Percentiles rank a stretch among this genome's conserved stretches.
Evolutionary conservation across 345 rosid species (phyloP).

Genomic region (Salix viminalis): DNA sequence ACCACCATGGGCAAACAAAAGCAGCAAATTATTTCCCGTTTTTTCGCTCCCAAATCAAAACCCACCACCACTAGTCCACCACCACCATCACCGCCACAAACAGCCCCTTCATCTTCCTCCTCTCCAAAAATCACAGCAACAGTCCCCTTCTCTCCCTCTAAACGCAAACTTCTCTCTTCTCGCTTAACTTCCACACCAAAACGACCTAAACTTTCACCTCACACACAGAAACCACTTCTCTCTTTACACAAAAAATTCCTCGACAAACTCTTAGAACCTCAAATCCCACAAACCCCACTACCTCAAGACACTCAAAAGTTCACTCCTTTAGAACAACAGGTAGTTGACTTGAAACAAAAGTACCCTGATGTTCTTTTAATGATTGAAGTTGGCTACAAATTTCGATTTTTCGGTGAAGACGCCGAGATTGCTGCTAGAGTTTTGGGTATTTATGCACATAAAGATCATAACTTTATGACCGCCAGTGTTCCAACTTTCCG

Average conservation of each 20-base stretch:
- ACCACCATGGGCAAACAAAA: slow-evolving; percentile 64
- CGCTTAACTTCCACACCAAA: slow-evolving; percentile 44
- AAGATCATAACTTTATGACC: slow-evolving; percentile 74
- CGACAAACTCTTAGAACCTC: slow-evolving; percentile 38
- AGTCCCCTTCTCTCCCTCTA: slow-evolving; percentile 63
- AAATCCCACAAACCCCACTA: background rate
- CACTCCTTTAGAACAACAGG: slow-evolving; percentile 87
- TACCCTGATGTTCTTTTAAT: slow-evolving; percentile 76
- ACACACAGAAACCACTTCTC: slow-evolving; percentile 47
- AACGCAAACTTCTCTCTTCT: slow-evolving; percentile 65
- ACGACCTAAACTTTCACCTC: slow-evolving; percentile 50
- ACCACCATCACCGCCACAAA: slow-evolving; percentile 18
- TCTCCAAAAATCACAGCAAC: slow-evolving; percentile 53
- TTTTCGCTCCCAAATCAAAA: slow-evolving; percentile 76
- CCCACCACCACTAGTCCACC: slow-evolving; percentile 18
- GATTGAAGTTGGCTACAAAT: slow-evolving; percentile 94
- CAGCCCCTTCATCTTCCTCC: slow-evolving; percentile 2
- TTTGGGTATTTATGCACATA: slow-evolving; percentile 75
- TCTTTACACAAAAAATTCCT: slow-evolving; percentile 45
- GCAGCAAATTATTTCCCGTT: slow-evolving; percentile 80
- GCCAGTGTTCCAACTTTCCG: slow-evolving; percentile 95
- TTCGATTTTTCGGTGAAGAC: slow-evolving; percentile 84
- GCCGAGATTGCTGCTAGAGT: slow-evolving; percentile 74
- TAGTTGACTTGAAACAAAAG: slow-evolving; percentile 57
- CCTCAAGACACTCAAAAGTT: slow-evolving; percentile 31